A percentile compares a stretch with the other conserved stretches of the same genome.
Evolutionary conservation across 345 rosid species (phyloP).

Genomic region (Eucalyptus cloeziana): DNA sequence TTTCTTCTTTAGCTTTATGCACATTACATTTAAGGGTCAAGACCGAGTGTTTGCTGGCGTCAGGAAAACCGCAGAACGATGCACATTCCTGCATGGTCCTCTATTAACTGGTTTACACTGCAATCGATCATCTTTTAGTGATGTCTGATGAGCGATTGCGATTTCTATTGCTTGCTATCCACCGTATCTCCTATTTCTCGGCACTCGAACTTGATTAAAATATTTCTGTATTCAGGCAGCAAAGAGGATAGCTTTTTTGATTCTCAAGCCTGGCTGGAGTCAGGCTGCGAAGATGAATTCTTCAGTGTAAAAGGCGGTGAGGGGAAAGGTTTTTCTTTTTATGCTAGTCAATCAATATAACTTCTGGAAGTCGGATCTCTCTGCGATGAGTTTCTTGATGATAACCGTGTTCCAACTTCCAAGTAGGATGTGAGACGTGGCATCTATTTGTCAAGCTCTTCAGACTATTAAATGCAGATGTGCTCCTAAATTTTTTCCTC

Average conservation of each 20-base stretch:
- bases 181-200: not conserved
- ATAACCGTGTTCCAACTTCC: not conserved
- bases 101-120: not conserved
- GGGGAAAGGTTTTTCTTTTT: not conserved
- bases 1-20: not conserved
- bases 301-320: conserved; percentile 87
- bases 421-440: not conserved
- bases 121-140: not conserved
- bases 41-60: not conserved
- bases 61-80: not conserved
- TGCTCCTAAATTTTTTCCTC: not conserved
- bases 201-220: not conserved
- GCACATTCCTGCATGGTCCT: not conserved
- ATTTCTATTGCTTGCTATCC: not conserved
- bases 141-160: not conserved
- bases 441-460: not conserved
- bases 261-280: conserved; percentile 64
- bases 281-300: conserved; percentile 90
- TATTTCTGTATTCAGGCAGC: conserved; percentile 32
- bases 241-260: conserved; percentile 80
- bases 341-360: not conserved
- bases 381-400: not conserved
- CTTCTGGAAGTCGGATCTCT: not conserved
- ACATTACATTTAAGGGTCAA: not conserved
- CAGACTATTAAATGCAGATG: not conserved